phyloP scores from a whole-genome alignment of 2,329 filamentous ascomycete species.

The Epichloe aotearoae region DNA sequence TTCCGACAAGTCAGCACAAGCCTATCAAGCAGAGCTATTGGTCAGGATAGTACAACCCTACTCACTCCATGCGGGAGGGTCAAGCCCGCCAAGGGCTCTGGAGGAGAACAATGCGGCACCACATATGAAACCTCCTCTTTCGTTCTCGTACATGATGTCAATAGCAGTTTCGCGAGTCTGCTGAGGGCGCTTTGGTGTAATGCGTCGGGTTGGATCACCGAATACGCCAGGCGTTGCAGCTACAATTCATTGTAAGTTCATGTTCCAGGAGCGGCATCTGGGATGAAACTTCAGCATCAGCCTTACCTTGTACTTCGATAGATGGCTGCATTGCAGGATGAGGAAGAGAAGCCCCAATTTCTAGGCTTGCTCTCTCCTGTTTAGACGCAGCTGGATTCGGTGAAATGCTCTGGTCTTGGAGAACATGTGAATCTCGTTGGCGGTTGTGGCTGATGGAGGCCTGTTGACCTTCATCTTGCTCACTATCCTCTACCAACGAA shows the following conservation, averaged over 20 bases:
- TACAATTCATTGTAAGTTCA: constrained; percentile 5
- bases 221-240: constrained; percentile 18
- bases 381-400: neutral
- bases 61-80: constrained; percentile 68
- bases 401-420: neutral
- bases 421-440: neutral
- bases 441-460: neutral
- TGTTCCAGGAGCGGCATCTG: neutral
- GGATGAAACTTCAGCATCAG: neutral
- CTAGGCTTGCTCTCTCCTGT: constrained; percentile 1
- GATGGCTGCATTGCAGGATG: constrained; percentile 15
- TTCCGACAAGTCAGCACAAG: constrained; percentile 1
- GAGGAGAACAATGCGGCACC: constrained; percentile 82
- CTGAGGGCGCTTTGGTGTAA: constrained; percentile 20
- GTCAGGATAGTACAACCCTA: neutral
- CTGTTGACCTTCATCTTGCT: neutral
- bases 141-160: constrained; percentile 90
- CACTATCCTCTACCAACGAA: constrained; percentile 4
- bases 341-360: constrained; percentile 3
- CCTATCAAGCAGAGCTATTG: neutral
- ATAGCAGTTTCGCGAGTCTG: constrained; percentile 45
- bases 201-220: constrained; percentile 16
- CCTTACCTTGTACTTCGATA: constrained; percentile 21
- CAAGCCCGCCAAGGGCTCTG: constrained; percentile 71
- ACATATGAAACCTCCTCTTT: constrained; percentile 80